Percentiles rank a stretch among this genome's conserved stretches.
These are phyloP conservation scores for Coemansia sp. DNA, from an alignment of 192 early-diverging fungal species.

Conservation along the genomic window DNA sequence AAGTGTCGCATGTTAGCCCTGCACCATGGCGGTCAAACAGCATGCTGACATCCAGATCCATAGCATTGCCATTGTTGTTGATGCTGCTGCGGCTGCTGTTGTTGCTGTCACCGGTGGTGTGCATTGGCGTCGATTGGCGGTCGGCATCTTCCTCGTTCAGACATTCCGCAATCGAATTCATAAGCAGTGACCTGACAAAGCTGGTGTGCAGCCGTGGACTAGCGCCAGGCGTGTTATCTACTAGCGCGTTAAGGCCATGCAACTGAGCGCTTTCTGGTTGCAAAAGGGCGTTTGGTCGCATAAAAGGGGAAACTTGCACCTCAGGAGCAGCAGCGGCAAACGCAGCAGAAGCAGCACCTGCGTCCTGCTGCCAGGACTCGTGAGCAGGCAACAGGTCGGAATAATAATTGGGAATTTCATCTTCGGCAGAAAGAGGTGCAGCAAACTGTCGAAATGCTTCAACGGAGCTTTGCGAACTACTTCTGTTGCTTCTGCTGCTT, in stretches of 20 bases:
- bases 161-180: slow-evolving; percentile 5
- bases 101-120: not conserved
- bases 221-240: not conserved
- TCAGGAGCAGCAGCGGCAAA: not conserved
- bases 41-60: slow-evolving; percentile 33
- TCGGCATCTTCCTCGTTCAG: slow-evolving; percentile 5
- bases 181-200: slow-evolving; percentile 8
- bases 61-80: not conserved
- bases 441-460: not conserved
- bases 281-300: not conserved
- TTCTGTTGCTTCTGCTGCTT: not conserved
- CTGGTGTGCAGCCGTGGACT: not conserved
- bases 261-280: not conserved
- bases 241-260: not conserved
- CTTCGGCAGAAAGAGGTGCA: not conserved
- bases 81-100: not conserved
- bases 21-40: slow-evolving; percentile 28
- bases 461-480: not conserved
- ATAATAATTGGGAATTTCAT: not conserved
- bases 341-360: not conserved
- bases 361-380: not conserved
- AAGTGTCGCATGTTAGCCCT: not conserved
- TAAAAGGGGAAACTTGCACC: not conserved
- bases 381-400: not conserved
- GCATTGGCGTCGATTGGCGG: not conserved